Evolutionary conservation across 1,139 yeast genomes (phyloP).

Genomic region (Pichia sp.): DNA sequence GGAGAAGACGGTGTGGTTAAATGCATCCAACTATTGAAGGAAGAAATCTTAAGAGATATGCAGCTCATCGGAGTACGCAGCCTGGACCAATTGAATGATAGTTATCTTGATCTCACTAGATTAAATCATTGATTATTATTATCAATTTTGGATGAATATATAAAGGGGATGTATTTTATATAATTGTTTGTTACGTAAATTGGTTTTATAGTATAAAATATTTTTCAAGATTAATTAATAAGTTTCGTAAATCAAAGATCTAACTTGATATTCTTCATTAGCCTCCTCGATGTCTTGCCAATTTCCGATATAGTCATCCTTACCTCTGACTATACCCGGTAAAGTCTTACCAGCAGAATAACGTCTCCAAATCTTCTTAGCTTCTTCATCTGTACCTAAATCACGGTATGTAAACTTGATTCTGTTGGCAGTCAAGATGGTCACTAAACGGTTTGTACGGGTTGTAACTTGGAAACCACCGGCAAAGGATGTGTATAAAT

Average conservation of each 20-base stretch:
- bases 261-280: conserved; percentile 75
- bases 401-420: conserved; percentile 71
- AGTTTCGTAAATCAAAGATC: conserved; percentile 53
- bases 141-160: too few species aligned
- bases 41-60: too few species aligned
- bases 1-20: too few species aligned
- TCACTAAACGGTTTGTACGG: conserved; percentile 75
- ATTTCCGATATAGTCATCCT: conserved; percentile 79
- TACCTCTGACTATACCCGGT: conserved; percentile 94
- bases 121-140: too few species aligned
- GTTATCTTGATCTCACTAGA: too few species aligned
- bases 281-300: conserved; percentile 82
- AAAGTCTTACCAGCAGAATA: conserved; percentile 69
- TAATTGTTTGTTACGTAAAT: too few species aligned
- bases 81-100: too few species aligned
- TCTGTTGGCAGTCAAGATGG: conserved; percentile 74
- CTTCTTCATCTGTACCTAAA: conserved; percentile 84
- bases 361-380: conserved; percentile 84
- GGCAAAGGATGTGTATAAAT: conserved; percentile 81
- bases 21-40: too few species aligned
- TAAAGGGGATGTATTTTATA: too few species aligned
- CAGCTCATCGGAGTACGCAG: too few species aligned
- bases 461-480: conserved; percentile 85
- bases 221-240: conserved; percentile 32
- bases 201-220: too few species aligned